Percentiles rank a stretch among this genome's conserved stretches.
phyloP scores from a whole-genome alignment of 345 rosid genomes.

The Boechera stricta region DNA sequence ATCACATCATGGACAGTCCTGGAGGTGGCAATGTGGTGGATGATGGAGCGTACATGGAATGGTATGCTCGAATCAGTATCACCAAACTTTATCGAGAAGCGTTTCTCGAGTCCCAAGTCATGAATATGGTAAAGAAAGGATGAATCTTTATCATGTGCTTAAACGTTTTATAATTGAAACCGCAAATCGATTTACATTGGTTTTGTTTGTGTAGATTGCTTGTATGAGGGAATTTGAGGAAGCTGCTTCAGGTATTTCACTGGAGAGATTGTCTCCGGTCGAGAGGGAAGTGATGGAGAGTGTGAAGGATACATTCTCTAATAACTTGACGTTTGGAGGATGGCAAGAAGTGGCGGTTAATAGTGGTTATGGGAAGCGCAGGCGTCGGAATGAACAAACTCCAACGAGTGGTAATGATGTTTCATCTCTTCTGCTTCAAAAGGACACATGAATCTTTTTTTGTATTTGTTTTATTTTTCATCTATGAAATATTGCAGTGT shows the following conservation, averaged over 20 bases:
- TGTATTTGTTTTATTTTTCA: not conserved
- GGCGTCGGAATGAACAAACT: slow-evolving; percentile 46
- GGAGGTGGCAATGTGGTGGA: slow-evolving; percentile 48
- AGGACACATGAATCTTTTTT: slow-evolving; percentile 36
- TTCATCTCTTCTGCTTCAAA: slow-evolving; percentile 36
- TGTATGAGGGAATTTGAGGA: slow-evolving; percentile 48
- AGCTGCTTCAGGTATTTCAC: slow-evolving; percentile 37
- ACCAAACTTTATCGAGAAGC: slow-evolving; percentile 48
- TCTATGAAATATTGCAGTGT: slow-evolving; percentile 14
- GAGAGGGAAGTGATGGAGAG: slow-evolving; percentile 50
- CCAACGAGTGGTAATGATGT: slow-evolving; percentile 34
- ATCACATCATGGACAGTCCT: slow-evolving; percentile 54
- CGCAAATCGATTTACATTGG: not conserved
- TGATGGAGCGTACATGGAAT: slow-evolving; percentile 70
- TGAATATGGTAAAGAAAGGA: slow-evolving; percentile 46
- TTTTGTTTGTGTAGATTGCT: slow-evolving; percentile 38
- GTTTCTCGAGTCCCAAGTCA: slow-evolving; percentile 48
- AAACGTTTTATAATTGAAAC: not conserved
- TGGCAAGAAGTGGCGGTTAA: slow-evolving; percentile 46
- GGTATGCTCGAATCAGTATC: slow-evolving; percentile 64
- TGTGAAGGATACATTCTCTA: slow-evolving; percentile 43
- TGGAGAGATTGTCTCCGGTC: slow-evolving; percentile 43
- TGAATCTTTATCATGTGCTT: not conserved
- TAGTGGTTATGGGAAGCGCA: slow-evolving; percentile 44
- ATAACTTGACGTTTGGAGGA: slow-evolving; percentile 44